A percentile compares a stretch with the other conserved stretches of the same genome.
Evolutionary conservation across 371 early-diverging fungal genomes (phyloP).

Genomic region (Blakeslea trispora): DNA sequence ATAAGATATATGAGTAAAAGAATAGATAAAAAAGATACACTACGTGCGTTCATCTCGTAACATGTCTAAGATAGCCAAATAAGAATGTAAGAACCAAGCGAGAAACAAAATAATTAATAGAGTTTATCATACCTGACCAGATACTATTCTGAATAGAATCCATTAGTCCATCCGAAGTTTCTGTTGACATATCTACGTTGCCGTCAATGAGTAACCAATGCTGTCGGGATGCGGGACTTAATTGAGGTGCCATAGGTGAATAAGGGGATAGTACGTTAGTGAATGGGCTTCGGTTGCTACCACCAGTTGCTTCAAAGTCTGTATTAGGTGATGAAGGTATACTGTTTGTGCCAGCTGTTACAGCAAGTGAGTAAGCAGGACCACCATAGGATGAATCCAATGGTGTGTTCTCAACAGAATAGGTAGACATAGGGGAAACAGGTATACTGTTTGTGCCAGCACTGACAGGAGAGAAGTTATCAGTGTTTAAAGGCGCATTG

Average conservation of each 20-base stretch:
- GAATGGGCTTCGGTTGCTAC: slow-evolving; percentile 12
- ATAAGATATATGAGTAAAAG: too few species aligned
- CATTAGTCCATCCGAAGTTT: slow-evolving; percentile 38
- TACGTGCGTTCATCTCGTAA: neutral
- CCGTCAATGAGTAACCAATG: slow-evolving; percentile 41
- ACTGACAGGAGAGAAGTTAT: slow-evolving; percentile 17
- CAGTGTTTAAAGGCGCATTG: slow-evolving; percentile 21
- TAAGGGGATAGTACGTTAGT: slow-evolving; percentile 17
- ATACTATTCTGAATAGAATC: slow-evolving; percentile 32
- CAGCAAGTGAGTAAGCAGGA: slow-evolving; percentile 18
- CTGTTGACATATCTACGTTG: slow-evolving; percentile 36
- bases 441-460: slow-evolving; percentile 16
- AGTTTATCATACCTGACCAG: slow-evolving; percentile 34
- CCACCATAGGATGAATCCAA: slow-evolving; percentile 2
- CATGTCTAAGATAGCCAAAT: neutral
- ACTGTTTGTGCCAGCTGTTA: slow-evolving; percentile 27
- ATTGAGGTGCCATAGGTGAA: slow-evolving; percentile 13
- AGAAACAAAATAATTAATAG: neutral
- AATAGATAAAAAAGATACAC: too few species aligned
- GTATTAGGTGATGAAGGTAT: slow-evolving; percentile 26
- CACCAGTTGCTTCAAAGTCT: slow-evolving; percentile 16
- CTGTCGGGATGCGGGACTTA: slow-evolving; percentile 25
- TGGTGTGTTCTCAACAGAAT: slow-evolving; percentile 21
- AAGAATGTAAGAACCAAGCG: neutral
- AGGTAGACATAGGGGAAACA: slow-evolving; percentile 38